Evolutionary conservation across 345 rosid genomes (phyloP), one percentile per base, ranked within the genome.

Genomic region (Eucalyptus cladocalyx): DNA sequence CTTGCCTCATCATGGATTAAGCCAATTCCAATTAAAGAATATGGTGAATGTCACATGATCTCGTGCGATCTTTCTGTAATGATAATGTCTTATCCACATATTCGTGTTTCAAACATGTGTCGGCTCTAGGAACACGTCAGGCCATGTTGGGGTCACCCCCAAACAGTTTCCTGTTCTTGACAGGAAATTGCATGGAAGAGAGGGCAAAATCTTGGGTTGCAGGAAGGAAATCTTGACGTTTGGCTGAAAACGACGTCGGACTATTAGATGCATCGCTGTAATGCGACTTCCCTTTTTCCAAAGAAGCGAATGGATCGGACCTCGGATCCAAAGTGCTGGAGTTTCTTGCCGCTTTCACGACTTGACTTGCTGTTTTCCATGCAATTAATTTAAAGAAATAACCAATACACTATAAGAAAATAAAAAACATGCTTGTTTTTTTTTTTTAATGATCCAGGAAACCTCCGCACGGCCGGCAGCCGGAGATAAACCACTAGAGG

Each of bases 111-210:
- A 8, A 13, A 37, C 45, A 72, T 19, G 45, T 3, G 15, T 72
- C 3, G 45, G 9, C 45, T 37, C 26, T 37, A 37, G 15, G 15
- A 21, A 72, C 45, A 10, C 16, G 28, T 72, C 83, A 19, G 11
- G 83, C 83, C 83, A 19, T 10, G 81, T 14, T 37, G 26, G 45
- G 45, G 81, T 37, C 45, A 37, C 45, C 28, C 83, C 81, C 10
- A 13, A 67, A 37, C 4, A 5, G 4, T 72, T 19, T 9, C 83
- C 83, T 43, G 5, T 18, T 72, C 16, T 19, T 15, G 83, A 19
- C 37, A 37, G 86, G 65, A 86, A 50, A 13, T 9, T 92, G 90
- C 94, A 93, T 72, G 93, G 67, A 91, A 88, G 80, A 23, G 53
- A 34, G 30, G 48, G n/a, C 56, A 15, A 72, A 86, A 83, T 89